Conservation (phyloP, 2,329 filamentous ascomycete genomes). For the Pseudocercospora crystallina region DNA sequence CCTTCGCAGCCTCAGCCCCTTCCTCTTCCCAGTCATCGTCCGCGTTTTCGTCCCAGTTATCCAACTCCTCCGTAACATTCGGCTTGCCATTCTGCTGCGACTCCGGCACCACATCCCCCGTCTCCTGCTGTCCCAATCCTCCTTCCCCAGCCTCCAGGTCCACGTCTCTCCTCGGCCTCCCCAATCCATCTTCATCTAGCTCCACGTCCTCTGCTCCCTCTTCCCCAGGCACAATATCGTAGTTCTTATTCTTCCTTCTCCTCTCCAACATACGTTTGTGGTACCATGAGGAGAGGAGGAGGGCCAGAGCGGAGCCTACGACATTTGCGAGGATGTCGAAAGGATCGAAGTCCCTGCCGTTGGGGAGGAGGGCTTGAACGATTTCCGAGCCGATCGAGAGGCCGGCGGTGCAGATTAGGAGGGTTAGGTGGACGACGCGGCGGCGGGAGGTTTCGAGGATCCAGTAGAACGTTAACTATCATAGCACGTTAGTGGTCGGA, state of each 20-base stretch:
- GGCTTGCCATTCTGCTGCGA: conserved; percentile 56
- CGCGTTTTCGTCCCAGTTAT: conserved; percentile 88
- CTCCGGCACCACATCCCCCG: conserved; percentile 29
- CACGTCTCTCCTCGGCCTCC: conserved; percentile 34
- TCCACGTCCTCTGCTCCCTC: conserved; percentile 62
- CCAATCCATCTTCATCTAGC: conserved; percentile 61
- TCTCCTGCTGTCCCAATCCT: conserved; percentile 36
- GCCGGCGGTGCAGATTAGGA: conserved; percentile 73
- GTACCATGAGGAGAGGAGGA: conserved; percentile 83
- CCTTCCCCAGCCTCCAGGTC: conserved; percentile 52
- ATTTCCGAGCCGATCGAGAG: conserved; percentile 75
- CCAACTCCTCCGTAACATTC: conserved; percentile 74
- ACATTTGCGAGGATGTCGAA: conserved; percentile 89
- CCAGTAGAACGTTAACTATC: conserved; percentile 75
- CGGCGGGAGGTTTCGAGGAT: conserved; percentile 87
- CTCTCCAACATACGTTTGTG: conserved; percentile 94
- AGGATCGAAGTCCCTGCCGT: conserved; percentile 64
- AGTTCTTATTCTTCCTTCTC: conserved; percentile 71
- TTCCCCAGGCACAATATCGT: conserved; percentile 66
- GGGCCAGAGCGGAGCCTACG: conserved; percentile 68
- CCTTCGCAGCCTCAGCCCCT: conserved; percentile 39
- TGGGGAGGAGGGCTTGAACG: conserved; percentile 69
- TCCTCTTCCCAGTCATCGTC: conserved; percentile 66
- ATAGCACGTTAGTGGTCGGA: neutral
- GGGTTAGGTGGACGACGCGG: conserved; percentile 78